A percentile compares a stretch with the other conserved stretches of the same genome.
Evolutionary conservation across 805 yeast genomes (phyloP).

Genomic region (Pichia pseudocactophila): DNA sequence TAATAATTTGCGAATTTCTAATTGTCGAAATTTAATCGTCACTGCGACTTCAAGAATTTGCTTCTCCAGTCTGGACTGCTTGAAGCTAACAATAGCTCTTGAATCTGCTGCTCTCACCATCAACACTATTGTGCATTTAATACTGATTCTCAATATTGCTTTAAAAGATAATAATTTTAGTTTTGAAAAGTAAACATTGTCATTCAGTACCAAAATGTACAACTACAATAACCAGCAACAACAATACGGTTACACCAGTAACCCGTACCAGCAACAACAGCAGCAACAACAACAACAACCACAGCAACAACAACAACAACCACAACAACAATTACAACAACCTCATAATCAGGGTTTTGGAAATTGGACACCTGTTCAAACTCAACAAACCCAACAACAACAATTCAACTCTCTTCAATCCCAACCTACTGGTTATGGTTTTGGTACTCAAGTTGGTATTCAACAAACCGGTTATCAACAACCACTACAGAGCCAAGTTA

Average conservation of each 20-base stretch:
- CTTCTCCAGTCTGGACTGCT: too few relatives aligned
- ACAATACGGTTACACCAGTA: slow-evolving; percentile 9
- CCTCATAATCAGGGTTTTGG: slow-evolving; percentile 6
- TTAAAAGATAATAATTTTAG: slow-evolving; percentile 11
- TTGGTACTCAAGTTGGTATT: slow-evolving; percentile 11
- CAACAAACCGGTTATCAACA: slow-evolving; percentile 20
- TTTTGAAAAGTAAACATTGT: too few relatives aligned
- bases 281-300: slow-evolving; percentile 21
- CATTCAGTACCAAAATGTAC: too few relatives aligned
- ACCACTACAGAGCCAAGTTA: slow-evolving; percentile 28
- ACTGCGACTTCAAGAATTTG: too few relatives aligned
- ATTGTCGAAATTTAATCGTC: too few relatives aligned
- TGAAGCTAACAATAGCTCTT: too few relatives aligned
- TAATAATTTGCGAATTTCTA: too few relatives aligned
- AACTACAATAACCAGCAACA: slow-evolving; percentile 11
- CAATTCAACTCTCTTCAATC: slow-evolving; percentile 19
- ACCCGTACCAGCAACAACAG: slow-evolving; percentile 10
- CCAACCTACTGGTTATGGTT: slow-evolving; percentile 35
- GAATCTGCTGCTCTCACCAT: too few relatives aligned
- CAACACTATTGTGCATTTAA: slow-evolving; percentile 6
- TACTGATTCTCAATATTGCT: slow-evolving; percentile 14
- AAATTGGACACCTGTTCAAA: not conserved
- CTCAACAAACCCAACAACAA: slow-evolving; percentile 10
- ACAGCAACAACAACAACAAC: slow-evolving; percentile 2
- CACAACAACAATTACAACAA: too few relatives aligned